phyloP scores from a whole-genome alignment of 345 rosid genomes.

The Gossypium bickii region DNA sequence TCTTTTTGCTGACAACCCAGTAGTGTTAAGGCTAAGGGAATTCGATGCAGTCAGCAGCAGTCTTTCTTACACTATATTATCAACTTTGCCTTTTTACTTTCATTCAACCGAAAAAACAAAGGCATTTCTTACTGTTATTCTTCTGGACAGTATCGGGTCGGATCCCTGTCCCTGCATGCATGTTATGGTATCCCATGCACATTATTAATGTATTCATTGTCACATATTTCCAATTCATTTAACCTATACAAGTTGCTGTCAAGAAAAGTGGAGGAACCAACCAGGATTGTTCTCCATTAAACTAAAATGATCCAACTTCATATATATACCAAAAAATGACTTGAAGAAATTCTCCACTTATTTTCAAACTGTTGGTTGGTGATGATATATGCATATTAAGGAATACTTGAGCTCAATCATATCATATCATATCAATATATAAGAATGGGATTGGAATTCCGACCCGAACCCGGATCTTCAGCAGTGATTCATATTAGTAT shows the following conservation, averaged over 20 bases:
- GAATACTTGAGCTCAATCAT: neutral
- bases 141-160: neutral
- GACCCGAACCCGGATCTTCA: constrained; percentile 12
- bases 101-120: constrained; percentile 12
- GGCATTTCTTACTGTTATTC: constrained; percentile 20
- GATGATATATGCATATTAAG: neutral
- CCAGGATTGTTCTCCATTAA: neutral
- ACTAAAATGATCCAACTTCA: no score
- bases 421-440: neutral
- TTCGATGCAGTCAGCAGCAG: constrained; percentile 39
- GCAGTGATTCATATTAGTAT: no score
- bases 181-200: neutral
- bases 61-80: neutral
- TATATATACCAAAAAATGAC: neutral
- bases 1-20: neutral
- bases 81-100: constrained; percentile 27
- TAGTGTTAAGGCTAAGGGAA: constrained; percentile 23
- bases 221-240: neutral
- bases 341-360: constrained; percentile 4
- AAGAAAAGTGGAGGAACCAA: constrained; percentile 6
- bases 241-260: neutral
- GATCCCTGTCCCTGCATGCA: neutral
- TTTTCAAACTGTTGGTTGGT: neutral
- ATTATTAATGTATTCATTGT: neutral
- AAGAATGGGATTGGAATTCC: no score